Percentiles rank a stretch among this genome's conserved stretches.
Conservation (phyloP, 2,329 filamentous ascomycete species). For the Chalara sp. region DNA sequence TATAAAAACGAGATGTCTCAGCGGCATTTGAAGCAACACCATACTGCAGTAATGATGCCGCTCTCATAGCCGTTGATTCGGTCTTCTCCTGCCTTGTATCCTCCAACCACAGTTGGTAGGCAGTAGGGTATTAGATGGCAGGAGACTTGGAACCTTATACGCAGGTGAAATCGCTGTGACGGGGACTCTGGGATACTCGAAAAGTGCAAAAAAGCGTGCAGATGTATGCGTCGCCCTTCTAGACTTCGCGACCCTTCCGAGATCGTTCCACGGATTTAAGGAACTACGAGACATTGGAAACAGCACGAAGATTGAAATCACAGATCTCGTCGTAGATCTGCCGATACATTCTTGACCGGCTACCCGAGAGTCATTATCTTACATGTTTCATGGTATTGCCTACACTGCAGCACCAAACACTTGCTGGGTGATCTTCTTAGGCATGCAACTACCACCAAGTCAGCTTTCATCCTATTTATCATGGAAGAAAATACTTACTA, state of each 20-base stretch:
- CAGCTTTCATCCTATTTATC: constrained; percentile 4
- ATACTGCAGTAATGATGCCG: constrained; percentile 7
- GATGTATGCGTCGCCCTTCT: no score
- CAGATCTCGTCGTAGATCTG: no score
- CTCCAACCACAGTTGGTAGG: constrained; percentile 45
- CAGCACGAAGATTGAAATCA: no score
- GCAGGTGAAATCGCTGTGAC: no score
- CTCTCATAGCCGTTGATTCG: constrained; percentile 32
- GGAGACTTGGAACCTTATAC: constrained; percentile 35
- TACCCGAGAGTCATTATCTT: no score
- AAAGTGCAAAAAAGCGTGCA: no score
- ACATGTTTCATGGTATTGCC: neutral
- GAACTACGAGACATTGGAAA: no score
- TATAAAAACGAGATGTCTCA: constrained; percentile 7
- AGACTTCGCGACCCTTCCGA: no score
- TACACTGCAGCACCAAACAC: constrained; percentile 38
- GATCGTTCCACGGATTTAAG: no score
- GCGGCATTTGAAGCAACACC: constrained; percentile 15
- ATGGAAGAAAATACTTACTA: constrained; percentile 50
- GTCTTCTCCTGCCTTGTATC: constrained; percentile 69
- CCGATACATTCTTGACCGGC: no score
- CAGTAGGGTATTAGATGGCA: constrained; percentile 65
- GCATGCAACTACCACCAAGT: constrained; percentile 53
- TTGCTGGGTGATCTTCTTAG: constrained; percentile 56
- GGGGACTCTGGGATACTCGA: no score